Base-by-base conservation (phyloP, 768 basidiomycete species). In the Tricholoma matsutake region DNA sequence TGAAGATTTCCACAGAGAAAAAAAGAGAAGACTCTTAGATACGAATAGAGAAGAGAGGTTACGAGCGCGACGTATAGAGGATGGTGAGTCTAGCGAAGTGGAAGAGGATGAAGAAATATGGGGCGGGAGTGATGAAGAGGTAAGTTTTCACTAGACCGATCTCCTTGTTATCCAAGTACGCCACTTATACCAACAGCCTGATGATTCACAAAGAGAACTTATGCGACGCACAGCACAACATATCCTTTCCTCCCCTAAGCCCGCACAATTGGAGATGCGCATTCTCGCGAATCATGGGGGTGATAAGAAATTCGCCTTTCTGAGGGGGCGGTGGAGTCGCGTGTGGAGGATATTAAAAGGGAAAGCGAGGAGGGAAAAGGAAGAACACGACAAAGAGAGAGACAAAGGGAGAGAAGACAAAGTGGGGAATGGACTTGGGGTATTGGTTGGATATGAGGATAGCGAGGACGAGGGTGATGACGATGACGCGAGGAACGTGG, bases 241-340 rank as follows among this genome's bases (percentile, higher is more conserved):
- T 61, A 73, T 96, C 32, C 68, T 81, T 25, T 73, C 84, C 6
- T 89, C 93, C 1, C 85, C 88, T 1, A 94, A 95, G 67, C 83
- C 91, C 14, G 84, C 87, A 0, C 86, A 94, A 63, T 80, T 96
- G 22, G 93, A 95, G 71, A 86, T 94, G 81, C 84, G 94, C 6
- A 94, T 97, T 66, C 77, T 96, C 14, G 88, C 94, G 9, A 94
- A 96, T 65, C 84, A 96, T 67, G 89, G 92, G 0, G 75, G 79
- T 11, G 93, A 96, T 70, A 76, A 78, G 49, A 82, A 91, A 6
- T 96, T 97, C 68, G 84, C 87, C 1, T 96, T 96, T 71, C 72
- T 96, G 49, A 81, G 86, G 34, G 94, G 94, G 2, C 76, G 91
- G 22, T 94, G 90, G 87, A 78, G 79, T 58, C 73, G 74, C 2